A percentile compares a stretch with the other conserved stretches of the same genome.
These are phyloP conservation scores for Hypericum perforatum DNA, from an alignment of 345 rosid genomes.

Conservation along the genomic window DNA sequence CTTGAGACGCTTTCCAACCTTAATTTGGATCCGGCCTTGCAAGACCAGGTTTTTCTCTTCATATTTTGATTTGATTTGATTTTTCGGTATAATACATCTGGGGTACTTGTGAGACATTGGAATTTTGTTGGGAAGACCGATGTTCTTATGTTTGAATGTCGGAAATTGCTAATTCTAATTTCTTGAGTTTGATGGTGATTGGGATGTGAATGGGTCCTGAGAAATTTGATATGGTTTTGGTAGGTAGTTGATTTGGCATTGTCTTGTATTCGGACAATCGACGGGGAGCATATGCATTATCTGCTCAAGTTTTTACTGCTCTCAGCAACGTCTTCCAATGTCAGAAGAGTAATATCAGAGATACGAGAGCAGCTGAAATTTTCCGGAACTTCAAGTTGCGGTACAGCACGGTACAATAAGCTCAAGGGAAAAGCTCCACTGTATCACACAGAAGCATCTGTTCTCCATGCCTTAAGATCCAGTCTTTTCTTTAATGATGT, in stretches of 20 bases:
- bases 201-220: no score
- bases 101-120: no score
- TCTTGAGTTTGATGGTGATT: constrained; percentile 35
- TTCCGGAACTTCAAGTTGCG: constrained; percentile 37
- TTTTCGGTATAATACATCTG: not conserved
- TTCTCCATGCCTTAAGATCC: constrained; percentile 66
- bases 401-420: constrained; percentile 32
- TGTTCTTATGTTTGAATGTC: no score
- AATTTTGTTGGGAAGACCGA: not conserved
- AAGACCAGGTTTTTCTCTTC: constrained; percentile 49
- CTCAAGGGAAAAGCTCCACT: constrained; percentile 52
- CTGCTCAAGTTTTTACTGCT: constrained; percentile 68
- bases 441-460: constrained; percentile 46
- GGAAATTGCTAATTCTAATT: no score
- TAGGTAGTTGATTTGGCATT: constrained; percentile 22
- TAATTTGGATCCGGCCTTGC: constrained; percentile 52
- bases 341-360: constrained; percentile 56
- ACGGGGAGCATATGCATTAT: constrained; percentile 63
- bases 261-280: constrained; percentile 62
- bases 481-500: constrained; percentile 76
- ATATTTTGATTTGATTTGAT: not conserved
- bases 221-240: no score
- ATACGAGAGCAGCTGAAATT: constrained; percentile 64
- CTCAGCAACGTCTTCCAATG: constrained; percentile 58
- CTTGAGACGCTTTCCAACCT: constrained; percentile 72